Base-by-base conservation (phyloP, 805 yeast genomes). In the Yarrowia sp. region DNA sequence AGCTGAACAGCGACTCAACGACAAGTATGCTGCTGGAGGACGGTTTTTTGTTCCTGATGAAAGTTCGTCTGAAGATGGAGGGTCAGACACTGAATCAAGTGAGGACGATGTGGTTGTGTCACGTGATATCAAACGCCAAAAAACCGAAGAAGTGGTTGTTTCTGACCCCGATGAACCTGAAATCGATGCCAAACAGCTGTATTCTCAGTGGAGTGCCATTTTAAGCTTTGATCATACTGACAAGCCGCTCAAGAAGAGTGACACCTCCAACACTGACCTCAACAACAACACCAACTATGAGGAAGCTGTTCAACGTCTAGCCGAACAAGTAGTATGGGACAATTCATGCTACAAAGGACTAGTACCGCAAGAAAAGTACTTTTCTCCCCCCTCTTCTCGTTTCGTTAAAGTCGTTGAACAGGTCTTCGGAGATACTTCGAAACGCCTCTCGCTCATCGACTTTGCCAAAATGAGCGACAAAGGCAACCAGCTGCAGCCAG, bases 21-120 rank as follows among this genome's bases (percentile, higher is more conserved):
- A 89, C 65, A 93, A 93, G 71, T 93, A 93, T 71, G 87, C 87
- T 11, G 82, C 82, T 68, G 99, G 99, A 6, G 99, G 99, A 1
- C 89, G 92, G 71, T 93, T 89, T 72, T 92, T 86, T 72, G 90
- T 89, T 13, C 68, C 72, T 13, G 62, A 68, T n/a, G 66, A 45
- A 5, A 66, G 22, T 4, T 39, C 48, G 15, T 33, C 55, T 1
- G 61, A 55, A 11, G 3, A 50, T 13, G 53, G 53, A 1, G 53
- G 39, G 3, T 47, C 53, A 1, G 53, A 47, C 2, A 47, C 36
- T 10, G 39, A 38, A 6, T 22, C 28, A 5, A 22, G 28, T 22
- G 51, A 45, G 9, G 51, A 36, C 53, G 28, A 33, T 5, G 45
- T 38, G 4, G 32, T 22, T 2, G 36, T 13, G n/a, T 10, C 53